Evolutionary conservation across 805 yeast genomes (phyloP).

Genomic region (Ogataea wickerhamii): DNA sequence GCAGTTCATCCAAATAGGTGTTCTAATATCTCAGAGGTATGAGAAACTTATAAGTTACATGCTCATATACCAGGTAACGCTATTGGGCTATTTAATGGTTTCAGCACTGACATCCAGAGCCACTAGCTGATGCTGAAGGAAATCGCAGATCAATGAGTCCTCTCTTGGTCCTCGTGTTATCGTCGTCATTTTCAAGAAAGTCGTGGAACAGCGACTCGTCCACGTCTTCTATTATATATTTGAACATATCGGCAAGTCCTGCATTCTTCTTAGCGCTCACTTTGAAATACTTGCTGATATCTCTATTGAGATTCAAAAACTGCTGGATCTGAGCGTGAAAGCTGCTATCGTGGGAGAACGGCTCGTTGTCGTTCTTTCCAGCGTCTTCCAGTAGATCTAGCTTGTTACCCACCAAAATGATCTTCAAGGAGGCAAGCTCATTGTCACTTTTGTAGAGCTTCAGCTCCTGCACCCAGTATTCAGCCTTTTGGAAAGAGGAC

Average conservation of each 20-base stretch:
- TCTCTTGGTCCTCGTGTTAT: conserved; percentile 5
- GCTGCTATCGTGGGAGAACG: conserved; percentile 15
- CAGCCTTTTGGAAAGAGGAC: conserved; percentile 61
- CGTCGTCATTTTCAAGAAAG: conserved; percentile 14
- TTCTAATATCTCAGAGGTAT: not conserved
- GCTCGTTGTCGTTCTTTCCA: conserved; percentile 3
- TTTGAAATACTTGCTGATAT: conserved; percentile 26
- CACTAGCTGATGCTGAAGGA: conserved; percentile 3
- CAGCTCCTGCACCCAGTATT: conserved; percentile 88
- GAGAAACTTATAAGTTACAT: not conserved
- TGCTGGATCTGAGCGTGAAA: conserved; percentile 21
- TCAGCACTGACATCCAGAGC: conserved; percentile 23
- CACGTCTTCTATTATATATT: conserved; percentile 27
- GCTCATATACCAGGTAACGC: conserved; percentile 3
- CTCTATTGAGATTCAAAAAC: conserved; percentile 22
- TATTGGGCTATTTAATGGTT: conserved; percentile 1
- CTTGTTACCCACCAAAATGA: conserved; percentile 78
- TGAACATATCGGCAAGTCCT: conserved; percentile 50
- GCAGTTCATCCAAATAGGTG: conserved; percentile 7
- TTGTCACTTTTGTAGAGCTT: conserved; percentile 27
- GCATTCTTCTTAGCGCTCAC: conserved; percentile 73
- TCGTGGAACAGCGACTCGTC: conserved; percentile 27
- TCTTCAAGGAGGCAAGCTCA: conserved; percentile 25
- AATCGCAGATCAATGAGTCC: conserved; percentile 26
- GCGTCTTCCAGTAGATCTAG: conserved; percentile 50